phyloP scores from a whole-genome alignment of 306 rosid species.

The Gastrolobium bilobum region DNA sequence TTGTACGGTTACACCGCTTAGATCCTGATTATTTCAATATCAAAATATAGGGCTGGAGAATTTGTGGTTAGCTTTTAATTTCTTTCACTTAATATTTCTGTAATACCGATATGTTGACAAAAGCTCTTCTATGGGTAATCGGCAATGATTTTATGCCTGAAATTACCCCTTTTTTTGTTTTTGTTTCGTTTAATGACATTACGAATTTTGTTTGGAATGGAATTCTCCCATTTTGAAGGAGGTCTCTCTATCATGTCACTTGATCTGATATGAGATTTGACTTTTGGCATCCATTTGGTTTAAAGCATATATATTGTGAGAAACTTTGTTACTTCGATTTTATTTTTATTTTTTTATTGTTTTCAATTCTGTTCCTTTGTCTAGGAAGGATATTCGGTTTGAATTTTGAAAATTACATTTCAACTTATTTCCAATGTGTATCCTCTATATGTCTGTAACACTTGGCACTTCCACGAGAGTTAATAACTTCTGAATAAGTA shows the following conservation, averaged over 20 bases:
- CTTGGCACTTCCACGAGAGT: too few relatives aligned
- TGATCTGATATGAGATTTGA: not conserved
- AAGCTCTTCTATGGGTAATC: not conserved
- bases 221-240: not conserved
- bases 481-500: too few relatives aligned
- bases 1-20: slow-evolving; percentile 89
- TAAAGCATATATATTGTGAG: too few relatives aligned
- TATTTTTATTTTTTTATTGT: too few relatives aligned
- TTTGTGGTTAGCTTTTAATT: slow-evolving; percentile 30
- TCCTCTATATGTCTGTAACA: too few relatives aligned
- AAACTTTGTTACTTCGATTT: too few relatives aligned
- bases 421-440: too few relatives aligned
- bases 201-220: slow-evolving; percentile 14
- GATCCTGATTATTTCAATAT: slow-evolving; percentile 91
- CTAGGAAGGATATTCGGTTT: too few relatives aligned
- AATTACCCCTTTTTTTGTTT: not conserved
- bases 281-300: not conserved
- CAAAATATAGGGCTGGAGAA: slow-evolving; percentile 66
- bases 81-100: not conserved
- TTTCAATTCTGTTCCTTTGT: too few relatives aligned
- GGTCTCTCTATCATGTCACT: not conserved
- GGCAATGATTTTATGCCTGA: not conserved
- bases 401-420: too few relatives aligned
- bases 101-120: slow-evolving; percentile 1
- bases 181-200: not conserved